Base-by-base conservation (phyloP, 345 rosid species). In the Clausena lansium region DNA sequence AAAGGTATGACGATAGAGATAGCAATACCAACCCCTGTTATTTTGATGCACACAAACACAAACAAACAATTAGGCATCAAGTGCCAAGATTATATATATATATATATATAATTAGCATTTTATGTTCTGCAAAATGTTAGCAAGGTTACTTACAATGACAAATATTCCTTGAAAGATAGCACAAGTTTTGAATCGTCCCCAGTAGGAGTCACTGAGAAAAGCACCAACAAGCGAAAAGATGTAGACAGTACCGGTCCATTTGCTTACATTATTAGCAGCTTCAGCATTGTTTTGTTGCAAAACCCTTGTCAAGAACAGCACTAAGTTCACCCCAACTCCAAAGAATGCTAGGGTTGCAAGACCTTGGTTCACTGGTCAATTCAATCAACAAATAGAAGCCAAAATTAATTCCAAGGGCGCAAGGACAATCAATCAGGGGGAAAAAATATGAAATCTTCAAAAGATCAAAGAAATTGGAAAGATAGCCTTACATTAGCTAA, bases 161-260 rank as follows among this genome's bases (percentile, higher is more conserved):
- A 97, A 97, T 77, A 93, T 89, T 88, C 80, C 90, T 81, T 97
- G 99, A 70, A 97, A 97, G 76, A 97, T 89, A 80, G 98, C 98
- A 85, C 98, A 93, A 7, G 99, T 97, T 81, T 97, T 97, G 97
- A 82, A 94, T 86, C 99, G 86, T 62, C 99, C 99, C 98, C 99
- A 97, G 83, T 97, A 97, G 67, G 99, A 94, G 79, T 97, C 99
- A 62, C 98, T 94, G 9, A 97, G 89, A 80, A 97, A 94, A 67
- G 99, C 99, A 6, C 99, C 99, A 2, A 97, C 95, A 24, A 97
- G 88, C 24, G 99, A 97, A 91, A 97, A 97, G 71, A 97, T 97
- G 65, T 97, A 97, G 80, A 97, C 99, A 25, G 99, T 96, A 60
- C 99, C 99, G 27, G 98, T 96, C 99, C 99, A 96, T 86, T 96